Base-by-base conservation (phyloP, 106 monocot species). In the Vanilla planifolia region DNA sequence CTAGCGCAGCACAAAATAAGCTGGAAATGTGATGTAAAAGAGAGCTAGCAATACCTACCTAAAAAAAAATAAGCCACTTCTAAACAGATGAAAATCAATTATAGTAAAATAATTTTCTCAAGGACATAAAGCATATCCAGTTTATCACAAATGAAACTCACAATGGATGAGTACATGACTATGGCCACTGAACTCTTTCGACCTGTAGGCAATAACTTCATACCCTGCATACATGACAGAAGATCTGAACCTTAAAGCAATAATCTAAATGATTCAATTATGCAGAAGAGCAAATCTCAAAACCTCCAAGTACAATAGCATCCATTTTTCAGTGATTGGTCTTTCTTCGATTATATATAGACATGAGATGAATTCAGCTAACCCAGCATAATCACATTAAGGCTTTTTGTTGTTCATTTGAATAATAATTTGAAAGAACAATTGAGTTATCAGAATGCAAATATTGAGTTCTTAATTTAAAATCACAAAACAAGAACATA, bases 31-130 rank as follows among this genome's bases (percentile, higher is more conserved):
- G 77, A 45, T 34, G 69, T n/a, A 98, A 48, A 64, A 88, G 64
- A 75, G 77, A 87, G 37, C 79, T 73, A 8, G 76, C 77, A 32
- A 87, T 34, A 39, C 96, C 96, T 52, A 98, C 79, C 96, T 98
- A 67, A 52, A 47, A 48, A 7, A n/a, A 35, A 64, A 28, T 55
- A 39, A 48, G 34, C 14, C 50, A 29, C 52, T 36, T 0, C 36
- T 63, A 43, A 46, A 33, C 3, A 34, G 57, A 35, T 35, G 4
- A 33, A 34, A 35, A 6, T 26, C 1, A 57, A 55, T 35, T 21
- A 35, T 17, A 35, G 14, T 30, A 0, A 30, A 16, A 53, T 1
- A 57, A 35, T 17, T 6, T 37, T 37, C 37, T 6, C 7, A 5
- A 55, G 11, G 57, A n/a, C 35, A 55, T 55, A 16, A 19, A 33